Evolutionary conservation across 1,139 yeast species (phyloP), one percentile per base, ranked within the genome.

Genomic region (Kazachstania sp.): DNA sequence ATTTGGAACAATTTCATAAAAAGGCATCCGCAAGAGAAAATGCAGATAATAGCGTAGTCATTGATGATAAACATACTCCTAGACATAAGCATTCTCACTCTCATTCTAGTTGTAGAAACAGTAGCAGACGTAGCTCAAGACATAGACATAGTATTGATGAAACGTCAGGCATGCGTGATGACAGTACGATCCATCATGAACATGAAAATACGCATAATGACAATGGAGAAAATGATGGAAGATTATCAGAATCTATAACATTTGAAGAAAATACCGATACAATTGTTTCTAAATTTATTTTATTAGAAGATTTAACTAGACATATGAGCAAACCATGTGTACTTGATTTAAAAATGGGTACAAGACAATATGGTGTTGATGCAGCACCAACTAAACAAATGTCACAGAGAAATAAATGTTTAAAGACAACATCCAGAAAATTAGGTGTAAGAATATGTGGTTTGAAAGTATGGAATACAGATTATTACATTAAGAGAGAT

Each of bases 361-460:
- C 99, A 0, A 74, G 99, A 47, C 99, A 94, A 66, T 92, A 92
- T 59, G 98, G 99, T n/a, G 83, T 90, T 15, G 95, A 87, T 56
- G 97, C 97, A 0, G 73, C 74, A 9, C 66, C 69, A 13, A 71
- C 79, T 47, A 94, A 94, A 66, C 86, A 83, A 61, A 65, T 69
- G 47, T 86, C 96, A 0, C 98, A 94, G 66, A 70, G 88, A 37
- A 74, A 74, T 50, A 94, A 94, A 65, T 94, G 98, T 66, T 69
- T 75, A 6, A 68, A 72, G 47, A 92, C 97, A 0, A 90, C 98
- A 0, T 83, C 95, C 7, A 72, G 88, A 45, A 70, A 73, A 51
- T 72, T 92, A 35, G 99, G 99, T 2, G 96, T 88, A 0, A 73
- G 99, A 47, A 79, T 94, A 19, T 94, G 99, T 69, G 99, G 99